Evolutionary conservation across 208 protist genomes (phyloP), one percentile per base, ranked within the genome.

Genomic region (Blechomonas ayalai): DNA sequence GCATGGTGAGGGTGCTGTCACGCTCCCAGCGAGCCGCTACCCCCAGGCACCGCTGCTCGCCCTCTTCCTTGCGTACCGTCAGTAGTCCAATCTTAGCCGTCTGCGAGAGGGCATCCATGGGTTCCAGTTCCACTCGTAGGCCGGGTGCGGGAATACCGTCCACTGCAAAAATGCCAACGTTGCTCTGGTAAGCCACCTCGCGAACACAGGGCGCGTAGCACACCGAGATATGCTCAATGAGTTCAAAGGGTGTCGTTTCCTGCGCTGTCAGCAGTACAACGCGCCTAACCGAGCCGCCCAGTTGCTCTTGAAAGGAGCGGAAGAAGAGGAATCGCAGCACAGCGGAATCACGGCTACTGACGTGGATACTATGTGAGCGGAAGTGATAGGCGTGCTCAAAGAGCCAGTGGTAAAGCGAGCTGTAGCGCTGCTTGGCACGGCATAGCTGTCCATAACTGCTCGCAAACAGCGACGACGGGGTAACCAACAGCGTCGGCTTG

Each of bases 251-350:
- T 12, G 75, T 74, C 43, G 68, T 82, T 55, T 89, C 80, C 56
- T 91, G 64, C n/a, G 80, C 66, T 4, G 64, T 55, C 32, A 47
- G 63, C 20, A 95, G 44, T 16, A 91, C 62, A 24, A 95, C 79
- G 37, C 66, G 72, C 25, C 68, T 63, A 23, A 95, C 74, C 10
- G 47, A 49, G 10, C 82, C 86, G 22, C 86, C 86, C 19, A 95
- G 52, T 56, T 87, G 76, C 19, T 43, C 49, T 33, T 73, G 53
- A 32, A 74, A 85, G 19, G 65, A 56, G 29, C 65, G 65, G 48
- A 91, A 91, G 51, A 95, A 95, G 6, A 90, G 32, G 31, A 76
- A 74, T 23, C 86, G 79, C 36, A 95, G 62, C 9, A 83, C 25
- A 4, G 67, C 36, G 1, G 67, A 84, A 64, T 95, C 86, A 10